Percentiles rank a stretch among this genome's conserved stretches.
These are phyloP conservation scores for Stephania japonica DNA, from an alignment of 164 flowering plant genomes.

Conservation along the genomic window DNA sequence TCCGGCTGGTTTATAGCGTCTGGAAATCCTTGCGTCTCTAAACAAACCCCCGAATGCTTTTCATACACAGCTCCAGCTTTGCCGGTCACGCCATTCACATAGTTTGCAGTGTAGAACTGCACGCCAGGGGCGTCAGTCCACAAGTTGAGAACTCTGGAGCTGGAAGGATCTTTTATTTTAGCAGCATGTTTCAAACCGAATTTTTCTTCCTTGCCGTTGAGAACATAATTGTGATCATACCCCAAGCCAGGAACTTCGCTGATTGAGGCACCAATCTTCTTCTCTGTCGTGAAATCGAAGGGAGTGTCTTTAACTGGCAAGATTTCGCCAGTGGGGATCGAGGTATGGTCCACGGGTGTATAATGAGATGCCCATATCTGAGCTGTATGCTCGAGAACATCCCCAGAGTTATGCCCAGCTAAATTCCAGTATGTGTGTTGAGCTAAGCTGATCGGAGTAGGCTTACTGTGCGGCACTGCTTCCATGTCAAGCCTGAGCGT, in stretches of 20 bases:
- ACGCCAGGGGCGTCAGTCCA: slow-evolving; percentile 93
- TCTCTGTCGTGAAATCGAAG: slow-evolving; percentile 72
- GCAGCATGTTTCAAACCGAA: slow-evolving; percentile 71
- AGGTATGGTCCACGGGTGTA: slow-evolving; percentile 75
- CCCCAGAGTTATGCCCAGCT: slow-evolving; percentile 78
- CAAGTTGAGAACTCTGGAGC: slow-evolving; percentile 62
- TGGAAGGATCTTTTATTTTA: slow-evolving; percentile 57
- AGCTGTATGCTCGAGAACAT: slow-evolving; percentile 60
- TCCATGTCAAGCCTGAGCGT: slow-evolving; percentile 92
- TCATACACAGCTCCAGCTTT: slow-evolving; percentile 73
- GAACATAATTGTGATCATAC: slow-evolving; percentile 86
- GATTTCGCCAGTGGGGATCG: slow-evolving; percentile 82
- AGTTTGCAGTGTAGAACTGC: slow-evolving; percentile 93
- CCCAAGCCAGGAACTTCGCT: slow-evolving; percentile 70
- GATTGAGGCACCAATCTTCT: slow-evolving; percentile 54
- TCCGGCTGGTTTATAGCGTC: slow-evolving; percentile 82
- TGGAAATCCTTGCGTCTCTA: slow-evolving; percentile 95
- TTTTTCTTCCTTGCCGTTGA: slow-evolving; percentile 70
- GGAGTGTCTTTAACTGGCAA: slow-evolving; percentile 78
- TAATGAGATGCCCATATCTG: slow-evolving; percentile 69
- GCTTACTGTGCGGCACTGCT: slow-evolving; percentile 69
- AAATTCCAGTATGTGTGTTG: slow-evolving; percentile 97
- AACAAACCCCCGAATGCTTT: slow-evolving; percentile 73
- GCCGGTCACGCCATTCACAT: slow-evolving; percentile 70
- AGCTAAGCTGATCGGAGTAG: slow-evolving; percentile 81